Conservation (phyloP, 116 monocot species). For the Zostera marina region DNA sequence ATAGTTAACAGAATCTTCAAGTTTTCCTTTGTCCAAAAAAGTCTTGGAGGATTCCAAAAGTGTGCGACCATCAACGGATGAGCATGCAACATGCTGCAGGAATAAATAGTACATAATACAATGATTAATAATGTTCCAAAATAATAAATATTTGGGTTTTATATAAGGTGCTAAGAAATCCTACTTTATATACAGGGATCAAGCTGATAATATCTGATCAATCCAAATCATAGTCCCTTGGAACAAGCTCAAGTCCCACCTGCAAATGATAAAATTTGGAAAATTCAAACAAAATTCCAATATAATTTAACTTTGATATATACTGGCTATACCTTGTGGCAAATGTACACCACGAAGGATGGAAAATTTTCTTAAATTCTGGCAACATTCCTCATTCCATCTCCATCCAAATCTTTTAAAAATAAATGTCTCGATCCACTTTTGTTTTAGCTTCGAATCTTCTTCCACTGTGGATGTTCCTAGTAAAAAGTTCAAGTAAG, state of each 20-base stretch:
- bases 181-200: slow-evolving; percentile 89
- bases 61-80: slow-evolving; percentile 91
- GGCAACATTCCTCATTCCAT: slow-evolving; percentile 45
- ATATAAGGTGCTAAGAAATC: neutral
- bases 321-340: slow-evolving; percentile 54
- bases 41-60: slow-evolving; percentile 93
- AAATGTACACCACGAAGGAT: slow-evolving; percentile 89
- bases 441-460: slow-evolving; percentile 40
- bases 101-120: neutral
- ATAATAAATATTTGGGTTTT: no score
- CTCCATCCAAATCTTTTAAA: slow-evolving; percentile 74
- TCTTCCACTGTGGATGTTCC: slow-evolving; percentile 17
- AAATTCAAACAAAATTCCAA: neutral
- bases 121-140: no score
- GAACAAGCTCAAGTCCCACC: slow-evolving; percentile 88
- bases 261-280: slow-evolving; percentile 7
- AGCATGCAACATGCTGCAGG: slow-evolving; percentile 83
- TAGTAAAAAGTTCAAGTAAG: slow-evolving; percentile 75
- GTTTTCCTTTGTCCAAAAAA: slow-evolving; percentile 87
- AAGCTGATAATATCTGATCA: slow-evolving; percentile 78
- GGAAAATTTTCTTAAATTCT: slow-evolving; percentile 63
- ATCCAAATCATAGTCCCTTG: slow-evolving; percentile 92
- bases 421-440: slow-evolving; percentile 69
- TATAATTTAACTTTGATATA: neutral
- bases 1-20: slow-evolving; percentile 93